Evolutionary conservation across 106 monocot species (phyloP).

Genomic region (Cymbidium sinense): DNA sequence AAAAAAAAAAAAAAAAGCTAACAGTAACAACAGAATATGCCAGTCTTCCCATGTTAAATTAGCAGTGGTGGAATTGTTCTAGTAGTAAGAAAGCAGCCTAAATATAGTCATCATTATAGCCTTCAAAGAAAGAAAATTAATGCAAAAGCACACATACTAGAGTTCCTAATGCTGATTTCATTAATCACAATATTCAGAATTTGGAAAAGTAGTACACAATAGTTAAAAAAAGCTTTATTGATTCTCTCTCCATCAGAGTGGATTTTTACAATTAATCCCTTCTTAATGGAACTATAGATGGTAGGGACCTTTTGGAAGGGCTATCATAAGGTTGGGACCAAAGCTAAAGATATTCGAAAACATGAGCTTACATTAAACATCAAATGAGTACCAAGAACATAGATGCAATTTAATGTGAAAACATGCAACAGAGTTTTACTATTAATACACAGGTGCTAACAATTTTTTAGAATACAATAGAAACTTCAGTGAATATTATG

Average conservation of each 20-base stretch:
- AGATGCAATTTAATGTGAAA: too few relatives aligned
- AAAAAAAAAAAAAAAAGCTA: too few relatives aligned
- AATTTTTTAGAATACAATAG: too few relatives aligned
- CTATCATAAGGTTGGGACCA: not conserved
- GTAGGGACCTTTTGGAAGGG: not conserved
- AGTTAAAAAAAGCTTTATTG: not conserved
- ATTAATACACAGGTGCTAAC: too few relatives aligned
- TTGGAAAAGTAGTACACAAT: not conserved
- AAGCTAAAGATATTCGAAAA: not conserved
- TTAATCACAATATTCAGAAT: not conserved
- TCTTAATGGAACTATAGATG: not conserved
- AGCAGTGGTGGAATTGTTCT: too few relatives aligned
- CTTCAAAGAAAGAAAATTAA: not conserved
- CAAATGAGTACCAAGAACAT: too few relatives aligned
- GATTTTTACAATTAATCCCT: not conserved
- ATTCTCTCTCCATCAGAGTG: not conserved
- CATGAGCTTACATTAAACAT: conserved; percentile 1
- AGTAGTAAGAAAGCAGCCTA: too few relatives aligned
- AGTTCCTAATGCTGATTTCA: not conserved
- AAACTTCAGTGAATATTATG: not conserved
- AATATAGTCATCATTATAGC: too few relatives aligned
- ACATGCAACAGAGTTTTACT: too few relatives aligned
- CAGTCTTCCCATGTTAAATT: too few relatives aligned
- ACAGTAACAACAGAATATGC: too few relatives aligned
- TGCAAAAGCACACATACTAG: not conserved